These are phyloP conservation scores for Paracorniculantispora psalliotae DNA, from an alignment of 2,329 filamentous ascomycete genomes.

Conservation along the genomic window DNA sequence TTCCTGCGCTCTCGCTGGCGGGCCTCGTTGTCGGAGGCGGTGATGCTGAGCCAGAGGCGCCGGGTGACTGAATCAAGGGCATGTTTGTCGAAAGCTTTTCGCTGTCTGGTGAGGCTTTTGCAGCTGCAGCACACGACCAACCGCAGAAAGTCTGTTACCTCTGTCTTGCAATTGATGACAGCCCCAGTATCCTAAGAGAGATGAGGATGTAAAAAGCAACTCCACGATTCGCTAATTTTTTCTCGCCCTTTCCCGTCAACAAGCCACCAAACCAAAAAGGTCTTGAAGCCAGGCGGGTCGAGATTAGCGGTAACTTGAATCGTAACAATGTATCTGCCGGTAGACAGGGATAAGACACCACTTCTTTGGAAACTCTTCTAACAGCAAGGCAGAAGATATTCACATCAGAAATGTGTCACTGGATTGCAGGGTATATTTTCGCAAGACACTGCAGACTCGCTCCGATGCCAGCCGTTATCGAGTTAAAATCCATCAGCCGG, in stretches of 20 bases:
- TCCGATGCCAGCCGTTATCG: not conserved
- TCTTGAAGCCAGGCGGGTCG: not conserved
- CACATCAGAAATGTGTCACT: too few relatives aligned
- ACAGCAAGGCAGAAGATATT: not conserved
- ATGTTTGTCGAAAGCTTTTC: constrained; percentile 3
- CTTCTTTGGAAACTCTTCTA: not conserved
- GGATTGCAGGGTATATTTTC: too few relatives aligned
- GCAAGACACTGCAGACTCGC: too few relatives aligned
- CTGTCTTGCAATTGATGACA: not conserved
- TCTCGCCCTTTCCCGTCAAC: not conserved
- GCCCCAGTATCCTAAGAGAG: not conserved
- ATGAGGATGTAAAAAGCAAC: not conserved
- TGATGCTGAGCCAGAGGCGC: constrained; percentile 1
- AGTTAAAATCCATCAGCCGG: not conserved
- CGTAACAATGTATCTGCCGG: not conserved
- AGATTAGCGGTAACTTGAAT: not conserved
- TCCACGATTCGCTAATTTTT: too few relatives aligned
- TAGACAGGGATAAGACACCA: not conserved
- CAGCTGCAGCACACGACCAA: not conserved
- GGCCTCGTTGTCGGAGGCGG: constrained; percentile 4
- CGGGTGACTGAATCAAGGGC: constrained; percentile 12
- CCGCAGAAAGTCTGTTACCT: not conserved
- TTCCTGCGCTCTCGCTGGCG: not conserved
- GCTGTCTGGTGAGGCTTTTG: not conserved
- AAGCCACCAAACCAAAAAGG: constrained; percentile 7